A percentile compares a stretch with the other conserved stretches of the same genome.
Evolutionary conservation across 73 alveolate species (phyloP).

Genomic region (Paramecium sonneborni): DNA sequence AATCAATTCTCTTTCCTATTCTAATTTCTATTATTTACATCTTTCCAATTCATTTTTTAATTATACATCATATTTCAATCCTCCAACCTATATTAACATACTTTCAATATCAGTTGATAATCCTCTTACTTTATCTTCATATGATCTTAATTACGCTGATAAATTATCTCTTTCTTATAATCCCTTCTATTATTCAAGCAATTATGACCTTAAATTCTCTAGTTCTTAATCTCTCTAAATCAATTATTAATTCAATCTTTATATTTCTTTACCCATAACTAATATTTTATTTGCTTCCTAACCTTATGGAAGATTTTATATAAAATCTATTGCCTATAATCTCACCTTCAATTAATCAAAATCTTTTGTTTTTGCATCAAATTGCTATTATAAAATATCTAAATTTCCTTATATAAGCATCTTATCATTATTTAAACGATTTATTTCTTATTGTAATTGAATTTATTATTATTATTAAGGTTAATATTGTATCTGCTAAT

Average conservation of each 20-base stretch:
- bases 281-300: background rate
- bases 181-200: background rate
- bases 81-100: slow-evolving; percentile 27
- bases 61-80: slow-evolving; percentile 18
- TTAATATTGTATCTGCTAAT: background rate
- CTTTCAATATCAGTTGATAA: slow-evolving; percentile 4
- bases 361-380: background rate
- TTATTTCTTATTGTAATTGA: background rate
- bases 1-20: background rate
- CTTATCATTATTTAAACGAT: background rate
- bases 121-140: slow-evolving; percentile 47
- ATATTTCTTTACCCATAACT: background rate
- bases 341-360: background rate
- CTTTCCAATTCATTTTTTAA: slow-evolving; percentile 16
- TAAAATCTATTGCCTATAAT: background rate
- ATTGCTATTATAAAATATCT: background rate
- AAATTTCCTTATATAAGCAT: background rate
- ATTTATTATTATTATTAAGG: background rate
- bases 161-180: slow-evolving; percentile 28
- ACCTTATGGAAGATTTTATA: background rate
- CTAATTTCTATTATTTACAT: background rate
- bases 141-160: slow-evolving; percentile 1
- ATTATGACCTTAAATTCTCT: background rate
- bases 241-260: background rate
- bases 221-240: slow-evolving; percentile 4